A percentile compares a stretch with the other conserved stretches of the same genome.
Conservation (phyloP, 139 green algal species). For the Chloropicon primus region DNA sequence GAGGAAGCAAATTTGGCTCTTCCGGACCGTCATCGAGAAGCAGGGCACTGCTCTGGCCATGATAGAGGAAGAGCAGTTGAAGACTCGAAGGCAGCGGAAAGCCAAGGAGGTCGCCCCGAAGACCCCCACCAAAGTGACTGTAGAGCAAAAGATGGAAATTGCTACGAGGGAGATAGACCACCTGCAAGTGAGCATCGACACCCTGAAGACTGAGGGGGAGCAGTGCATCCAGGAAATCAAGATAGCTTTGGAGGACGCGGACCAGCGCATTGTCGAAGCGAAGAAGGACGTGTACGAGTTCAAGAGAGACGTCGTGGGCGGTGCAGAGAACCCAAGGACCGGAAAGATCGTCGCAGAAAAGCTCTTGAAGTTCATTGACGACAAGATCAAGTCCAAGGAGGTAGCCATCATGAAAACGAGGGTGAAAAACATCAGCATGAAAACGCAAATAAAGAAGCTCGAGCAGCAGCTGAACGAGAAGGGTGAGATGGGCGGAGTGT, state of each 20-base stretch:
- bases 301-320: constrained; percentile 62
- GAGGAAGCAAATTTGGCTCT: constrained; percentile 2
- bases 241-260: constrained; percentile 11
- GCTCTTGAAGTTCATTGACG: constrained; percentile 55
- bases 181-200: not conserved
- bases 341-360: constrained; percentile 55
- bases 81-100: not conserved
- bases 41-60: not conserved
- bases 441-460: constrained; percentile 40
- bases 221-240: not conserved
- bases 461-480: constrained; percentile 58
- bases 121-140: not conserved
- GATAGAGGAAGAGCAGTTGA: not conserved
- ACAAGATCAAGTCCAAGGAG: constrained; percentile 50
- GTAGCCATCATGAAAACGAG: constrained; percentile 49
- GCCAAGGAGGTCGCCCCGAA: not conserved
- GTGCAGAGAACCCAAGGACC: constrained; percentile 47
- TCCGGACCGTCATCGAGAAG: not conserved
- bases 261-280: constrained; percentile 55
- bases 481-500: constrained; percentile 64
- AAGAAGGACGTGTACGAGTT: constrained; percentile 73
- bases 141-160: constrained; percentile 4
- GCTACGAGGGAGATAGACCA: not conserved
- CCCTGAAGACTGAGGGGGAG: not conserved
- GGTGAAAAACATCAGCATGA: constrained; percentile 32